Percentiles rank a stretch among this genome's conserved stretches.
These are phyloP conservation scores for Huntiella savannae DNA, from an alignment of 2,329 filamentous ascomycete species.

Conservation along the genomic window DNA sequence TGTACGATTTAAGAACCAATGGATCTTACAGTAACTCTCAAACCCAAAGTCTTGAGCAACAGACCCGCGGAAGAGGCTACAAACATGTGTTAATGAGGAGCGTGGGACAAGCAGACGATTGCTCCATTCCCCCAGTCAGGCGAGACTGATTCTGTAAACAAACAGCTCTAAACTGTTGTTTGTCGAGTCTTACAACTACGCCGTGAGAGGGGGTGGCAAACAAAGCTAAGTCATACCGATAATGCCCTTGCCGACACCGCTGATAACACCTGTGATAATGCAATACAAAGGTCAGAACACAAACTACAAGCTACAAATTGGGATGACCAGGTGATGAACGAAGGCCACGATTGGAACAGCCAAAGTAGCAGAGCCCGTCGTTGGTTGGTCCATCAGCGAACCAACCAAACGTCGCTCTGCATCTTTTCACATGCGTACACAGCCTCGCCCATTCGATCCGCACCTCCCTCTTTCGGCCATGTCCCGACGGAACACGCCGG, in stretches of 20 bases:
- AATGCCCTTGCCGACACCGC: slow-evolving; percentile 29
- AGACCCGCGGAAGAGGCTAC: slow-evolving; percentile 53
- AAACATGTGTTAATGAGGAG: background rate
- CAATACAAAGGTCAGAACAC: slow-evolving; percentile 3
- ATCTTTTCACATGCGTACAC: too few species aligned
- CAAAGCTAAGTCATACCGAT: slow-evolving; percentile 11
- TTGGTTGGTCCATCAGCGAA: too few species aligned
- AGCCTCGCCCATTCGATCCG: too few species aligned
- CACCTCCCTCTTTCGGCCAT: background rate
- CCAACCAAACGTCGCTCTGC: too few species aligned
- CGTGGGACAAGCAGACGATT: background rate
- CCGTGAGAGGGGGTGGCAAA: background rate
- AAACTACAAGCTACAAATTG: background rate
- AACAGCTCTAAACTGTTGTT: background rate
- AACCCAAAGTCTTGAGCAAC: slow-evolving; percentile 48
- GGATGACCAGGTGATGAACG: background rate
- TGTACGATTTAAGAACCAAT: background rate
- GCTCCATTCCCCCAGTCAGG: background rate
- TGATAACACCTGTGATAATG: slow-evolving; percentile 19
- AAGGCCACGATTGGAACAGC: background rate
- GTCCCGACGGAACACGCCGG: too few species aligned
- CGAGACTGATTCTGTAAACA: background rate
- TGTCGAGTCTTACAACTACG: background rate
- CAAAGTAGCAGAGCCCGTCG: too few species aligned
- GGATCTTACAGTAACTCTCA: slow-evolving; percentile 44